Evolutionary conservation across 331 rosid species (phyloP).

Genomic region (Prunus yedoensis): DNA sequence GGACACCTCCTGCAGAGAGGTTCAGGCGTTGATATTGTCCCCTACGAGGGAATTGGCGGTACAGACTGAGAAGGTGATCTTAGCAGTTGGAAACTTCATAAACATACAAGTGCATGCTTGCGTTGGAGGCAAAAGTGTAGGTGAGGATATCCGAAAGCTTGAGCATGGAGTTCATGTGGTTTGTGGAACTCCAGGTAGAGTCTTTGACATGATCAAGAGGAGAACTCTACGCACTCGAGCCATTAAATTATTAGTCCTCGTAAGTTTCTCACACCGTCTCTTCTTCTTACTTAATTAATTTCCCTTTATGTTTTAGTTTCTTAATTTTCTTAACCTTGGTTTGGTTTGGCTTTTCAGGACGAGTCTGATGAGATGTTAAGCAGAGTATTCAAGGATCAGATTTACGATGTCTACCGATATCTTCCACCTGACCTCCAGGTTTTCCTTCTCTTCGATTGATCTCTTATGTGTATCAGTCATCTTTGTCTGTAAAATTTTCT

Average conservation of each 20-base stretch:
- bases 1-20: conserved; percentile 75
- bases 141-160: conserved; percentile 94
- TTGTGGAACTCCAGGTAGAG: conserved; percentile 98
- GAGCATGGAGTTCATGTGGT: conserved; percentile 97
- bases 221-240: too few species aligned
- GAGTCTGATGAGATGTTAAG: conserved; percentile 99
- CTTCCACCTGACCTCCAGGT: conserved; percentile 99
- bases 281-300: not conserved
- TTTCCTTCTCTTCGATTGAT: conserved; percentile 10
- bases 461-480: too few species aligned
- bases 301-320: too few species aligned
- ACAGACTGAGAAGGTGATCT: conserved; percentile 87
- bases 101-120: conserved; percentile 90
- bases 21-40: conserved; percentile 85
- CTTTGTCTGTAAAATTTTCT: too few species aligned
- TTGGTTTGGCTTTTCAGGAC: conserved; percentile 45
- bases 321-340: not conserved
- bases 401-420: conserved; percentile 93
- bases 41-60: conserved; percentile 96
- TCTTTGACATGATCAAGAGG: conserved; percentile 96
- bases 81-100: conserved; percentile 86
- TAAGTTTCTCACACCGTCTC: conserved; percentile 33
- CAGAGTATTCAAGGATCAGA: conserved; percentile 98
- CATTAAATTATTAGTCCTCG: too few species aligned
- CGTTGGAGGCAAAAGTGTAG: conserved; percentile 92